Evolutionary conservation across 768 basidiomycete genomes (phyloP).

Genomic region (Tylopilus rubrobrunneus): DNA sequence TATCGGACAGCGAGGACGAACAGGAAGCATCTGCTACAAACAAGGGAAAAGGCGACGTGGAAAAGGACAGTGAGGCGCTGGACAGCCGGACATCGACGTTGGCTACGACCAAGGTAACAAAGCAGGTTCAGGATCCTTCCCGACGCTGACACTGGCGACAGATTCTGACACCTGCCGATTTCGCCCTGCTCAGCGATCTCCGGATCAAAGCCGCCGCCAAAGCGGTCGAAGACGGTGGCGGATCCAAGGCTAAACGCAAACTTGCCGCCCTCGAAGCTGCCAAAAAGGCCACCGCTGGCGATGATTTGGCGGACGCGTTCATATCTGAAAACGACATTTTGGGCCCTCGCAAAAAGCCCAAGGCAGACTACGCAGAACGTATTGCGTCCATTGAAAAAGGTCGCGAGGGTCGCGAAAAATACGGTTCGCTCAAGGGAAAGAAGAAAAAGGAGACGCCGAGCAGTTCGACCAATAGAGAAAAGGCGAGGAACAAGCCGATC

Average conservation of each 20-base stretch:
- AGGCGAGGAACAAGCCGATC: constrained; percentile 89
- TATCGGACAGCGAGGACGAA: constrained; percentile 87
- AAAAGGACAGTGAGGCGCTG: constrained; percentile 24
- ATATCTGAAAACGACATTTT: constrained; percentile 90
- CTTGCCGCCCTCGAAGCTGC: constrained; percentile 74
- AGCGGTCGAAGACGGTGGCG: constrained; percentile 65
- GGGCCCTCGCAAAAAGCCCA: constrained; percentile 89
- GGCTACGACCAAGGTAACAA: constrained; percentile 72
- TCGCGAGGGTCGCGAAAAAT: constrained; percentile 92
- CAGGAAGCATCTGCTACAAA: constrained; percentile 24
- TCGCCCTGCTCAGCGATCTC: constrained; percentile 85
- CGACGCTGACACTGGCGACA: constrained; percentile 26
- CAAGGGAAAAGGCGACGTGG: constrained; percentile 3
- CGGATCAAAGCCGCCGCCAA: constrained; percentile 73
- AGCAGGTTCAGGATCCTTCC: rapidly evolving
- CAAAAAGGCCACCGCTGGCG: constrained; percentile 50
- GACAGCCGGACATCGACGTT: constrained; percentile 54
- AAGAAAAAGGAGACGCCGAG: constrained; percentile 78
- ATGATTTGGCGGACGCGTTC: constrained; percentile 47
- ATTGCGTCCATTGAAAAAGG: constrained; percentile 90
- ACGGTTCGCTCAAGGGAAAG: constrained; percentile 87
- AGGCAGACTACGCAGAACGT: constrained; percentile 90
- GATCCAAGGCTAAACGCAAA: constrained; percentile 83
- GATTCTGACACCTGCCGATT: constrained; percentile 98
- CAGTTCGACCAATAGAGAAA: constrained; percentile 89